These are phyloP conservation scores for Xylariaceae sp. DNA, from an alignment of 2,329 filamentous ascomycete species.

Conservation along the genomic window DNA sequence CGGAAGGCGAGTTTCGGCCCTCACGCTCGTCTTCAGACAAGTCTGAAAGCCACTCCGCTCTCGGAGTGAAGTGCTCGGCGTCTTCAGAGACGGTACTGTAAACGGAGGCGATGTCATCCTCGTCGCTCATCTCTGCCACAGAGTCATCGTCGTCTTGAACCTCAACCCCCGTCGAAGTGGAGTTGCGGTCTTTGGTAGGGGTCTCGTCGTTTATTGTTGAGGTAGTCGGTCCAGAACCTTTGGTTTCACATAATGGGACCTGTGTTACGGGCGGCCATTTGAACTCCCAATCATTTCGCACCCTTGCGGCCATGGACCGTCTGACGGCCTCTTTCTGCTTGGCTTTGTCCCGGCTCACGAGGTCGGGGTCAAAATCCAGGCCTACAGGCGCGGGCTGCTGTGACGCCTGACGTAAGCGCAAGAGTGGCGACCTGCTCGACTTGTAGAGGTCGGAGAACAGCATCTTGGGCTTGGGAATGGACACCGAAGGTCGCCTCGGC, in stretches of 20 bases:
- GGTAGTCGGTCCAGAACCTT: neutral
- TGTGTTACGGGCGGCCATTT: conserved; percentile 38
- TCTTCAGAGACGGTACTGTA: conserved; percentile 44
- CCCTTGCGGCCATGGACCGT: conserved; percentile 43
- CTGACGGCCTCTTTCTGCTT: conserved; percentile 58
- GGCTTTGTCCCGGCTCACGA: conserved; percentile 53
- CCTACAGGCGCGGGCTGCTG: conserved; percentile 17
- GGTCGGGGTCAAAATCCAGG: conserved; percentile 49
- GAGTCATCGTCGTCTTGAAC: conserved; percentile 24
- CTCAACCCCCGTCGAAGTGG: conserved; percentile 1
- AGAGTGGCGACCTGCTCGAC: conserved; percentile 44
- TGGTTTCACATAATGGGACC: no score
- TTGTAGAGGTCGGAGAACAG: conserved; percentile 54
- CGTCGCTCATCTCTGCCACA: conserved; percentile 30
- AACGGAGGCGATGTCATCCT: conserved; percentile 35
- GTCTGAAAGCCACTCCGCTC: conserved; percentile 51
- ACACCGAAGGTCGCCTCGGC: neutral
- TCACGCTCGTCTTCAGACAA: conserved; percentile 46
- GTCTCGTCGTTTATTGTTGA: no score
- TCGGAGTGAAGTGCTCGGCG: conserved; percentile 38
- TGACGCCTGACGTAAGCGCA: conserved; percentile 39
- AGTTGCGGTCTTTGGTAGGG: neutral
- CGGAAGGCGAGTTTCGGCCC: conserved; percentile 30
- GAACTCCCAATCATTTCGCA: conserved; percentile 55
- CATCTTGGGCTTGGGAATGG: no score